phyloP scores from a whole-genome alignment of 2,329 filamentous ascomycete species.

The Chaetomiaceae sp. region DNA sequence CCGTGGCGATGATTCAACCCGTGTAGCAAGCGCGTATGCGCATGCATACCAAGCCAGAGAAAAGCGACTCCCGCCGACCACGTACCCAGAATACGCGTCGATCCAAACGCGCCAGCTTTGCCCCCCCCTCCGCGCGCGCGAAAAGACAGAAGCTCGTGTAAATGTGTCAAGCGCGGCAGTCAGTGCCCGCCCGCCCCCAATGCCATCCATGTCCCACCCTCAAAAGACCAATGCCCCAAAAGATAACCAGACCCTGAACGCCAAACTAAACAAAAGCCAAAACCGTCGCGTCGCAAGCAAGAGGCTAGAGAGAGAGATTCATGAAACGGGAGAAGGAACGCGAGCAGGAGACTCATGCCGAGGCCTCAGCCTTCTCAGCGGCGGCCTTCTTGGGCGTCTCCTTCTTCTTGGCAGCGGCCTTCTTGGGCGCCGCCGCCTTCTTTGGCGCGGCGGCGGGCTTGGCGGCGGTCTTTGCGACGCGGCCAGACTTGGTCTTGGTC shows the following conservation, averaged over 20 bases:
- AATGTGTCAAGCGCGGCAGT: conserved; percentile 12
- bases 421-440: conserved; percentile 45
- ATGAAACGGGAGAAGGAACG: conserved; percentile 32
- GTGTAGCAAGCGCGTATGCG: not conserved
- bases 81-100: not conserved
- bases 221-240: conserved; percentile 15
- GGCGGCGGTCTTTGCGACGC: conserved; percentile 67
- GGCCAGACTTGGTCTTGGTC: conserved; percentile 80
- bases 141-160: no score
- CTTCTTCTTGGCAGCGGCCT: conserved; percentile 44
- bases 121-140: not conserved
- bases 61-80: not conserved
- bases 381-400: conserved; percentile 41
- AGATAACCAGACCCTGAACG: conserved; percentile 20
- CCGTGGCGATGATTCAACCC: not conserved
- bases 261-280: conserved; percentile 21
- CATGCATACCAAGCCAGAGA: not conserved
- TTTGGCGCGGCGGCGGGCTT: conserved; percentile 44
- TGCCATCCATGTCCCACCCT: conserved; percentile 2
- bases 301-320: conserved; percentile 33
- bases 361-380: conserved; percentile 34
- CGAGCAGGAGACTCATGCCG: conserved; percentile 21
- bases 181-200: no score
- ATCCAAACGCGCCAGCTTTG: conserved; percentile 1
- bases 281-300: conserved; percentile 24